A percentile compares a stretch with the other conserved stretches of the same genome.
These are phyloP conservation scores for Ailanthus altissimus DNA, from an alignment of 345 rosid genomes.

Conservation along the genomic window DNA sequence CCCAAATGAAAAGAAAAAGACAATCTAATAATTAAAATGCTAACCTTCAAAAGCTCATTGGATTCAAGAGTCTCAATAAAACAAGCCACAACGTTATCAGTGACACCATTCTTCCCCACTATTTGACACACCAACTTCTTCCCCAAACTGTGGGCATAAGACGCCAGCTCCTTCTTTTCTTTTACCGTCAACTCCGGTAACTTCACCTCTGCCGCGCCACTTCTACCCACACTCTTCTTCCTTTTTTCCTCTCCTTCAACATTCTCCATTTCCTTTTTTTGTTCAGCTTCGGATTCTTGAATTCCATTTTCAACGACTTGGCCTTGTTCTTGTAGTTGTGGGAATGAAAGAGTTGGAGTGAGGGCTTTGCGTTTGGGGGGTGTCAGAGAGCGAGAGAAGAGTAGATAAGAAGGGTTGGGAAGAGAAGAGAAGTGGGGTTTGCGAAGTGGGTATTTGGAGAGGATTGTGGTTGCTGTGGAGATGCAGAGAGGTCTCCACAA, in stretches of 20 bases:
- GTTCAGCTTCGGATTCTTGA: slow-evolving; percentile 7
- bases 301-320: background rate
- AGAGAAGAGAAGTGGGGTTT: slow-evolving; percentile 6
- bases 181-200: slow-evolving; percentile 38
- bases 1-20: background rate
- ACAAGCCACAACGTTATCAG: slow-evolving; percentile 30
- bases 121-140: slow-evolving; percentile 37
- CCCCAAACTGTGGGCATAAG: slow-evolving; percentile 42
- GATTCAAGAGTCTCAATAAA: slow-evolving; percentile 44
- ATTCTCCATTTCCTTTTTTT: background rate
- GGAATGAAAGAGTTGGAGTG: slow-evolving; percentile 15
- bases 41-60: slow-evolving; percentile 44
- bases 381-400: slow-evolving; percentile 9
- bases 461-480: slow-evolving; percentile 23
- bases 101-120: slow-evolving; percentile 44
- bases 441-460: slow-evolving; percentile 10
- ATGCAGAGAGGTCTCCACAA: slow-evolving; percentile 27
- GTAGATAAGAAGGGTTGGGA: background rate
- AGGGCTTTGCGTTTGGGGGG: slow-evolving; percentile 12
- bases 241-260: background rate
- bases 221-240: background rate
- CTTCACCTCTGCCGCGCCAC: background rate
- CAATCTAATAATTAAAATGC: background rate
- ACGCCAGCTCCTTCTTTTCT: slow-evolving; percentile 46
- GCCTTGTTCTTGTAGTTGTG: background rate